Base-by-base conservation (phyloP, 257 asterid species). In the Jasminum sambac region DNA sequence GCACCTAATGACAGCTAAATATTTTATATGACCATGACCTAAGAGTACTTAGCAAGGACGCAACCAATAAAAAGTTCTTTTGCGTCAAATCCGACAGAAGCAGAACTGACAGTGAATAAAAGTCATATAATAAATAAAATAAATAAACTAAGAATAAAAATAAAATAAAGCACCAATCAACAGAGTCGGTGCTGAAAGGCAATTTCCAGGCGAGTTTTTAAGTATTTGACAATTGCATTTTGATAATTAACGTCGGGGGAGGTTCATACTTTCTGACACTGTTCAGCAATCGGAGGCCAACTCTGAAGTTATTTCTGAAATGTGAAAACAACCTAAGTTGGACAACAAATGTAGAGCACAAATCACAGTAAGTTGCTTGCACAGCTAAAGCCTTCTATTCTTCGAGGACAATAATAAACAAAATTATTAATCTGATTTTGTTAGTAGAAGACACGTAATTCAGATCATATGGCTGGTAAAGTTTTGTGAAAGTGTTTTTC, bases 91-190 rank as follows among this genome's bases (percentile, higher is more conserved):
- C 6, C 59, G 17, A 21, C 60, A 19, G 25, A 52, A 52, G 26
- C 36, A 4, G 17, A 24, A 46, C 21, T 39, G 11, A 37, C 30
- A 26, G 55, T 24, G 17, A 50, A 69, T 69, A n/a, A n/a, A n/a
- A n/a, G n/a, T n/a, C n/a, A n/a, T n/a, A n/a, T n/a, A n/a, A n/a
- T n/a, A n/a, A n/a, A n/a, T n/a, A n/a, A n/a, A n/a, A n/a, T n/a
- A 17, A 34, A 25, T 62, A 71, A 59, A 0, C 14, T 55, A 64
- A 40, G 17, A n/a, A 50, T 4, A n/a, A 24, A n/a, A 59, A 55
- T 14, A 62, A 11, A 64, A 37, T 0, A 21, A 30, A 17, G 42
- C 50, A 41, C 39, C 69, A 75, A 42, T 69, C 59, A 55, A 52
- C 44, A 77, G 19, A 36, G 8, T 16, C 24, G n/a, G 17, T 26